Evolutionary conservation across 1,139 yeast genomes (phyloP), one percentile per base, ranked within the genome.

Genomic region (Pichia kudriavzevii): DNA sequence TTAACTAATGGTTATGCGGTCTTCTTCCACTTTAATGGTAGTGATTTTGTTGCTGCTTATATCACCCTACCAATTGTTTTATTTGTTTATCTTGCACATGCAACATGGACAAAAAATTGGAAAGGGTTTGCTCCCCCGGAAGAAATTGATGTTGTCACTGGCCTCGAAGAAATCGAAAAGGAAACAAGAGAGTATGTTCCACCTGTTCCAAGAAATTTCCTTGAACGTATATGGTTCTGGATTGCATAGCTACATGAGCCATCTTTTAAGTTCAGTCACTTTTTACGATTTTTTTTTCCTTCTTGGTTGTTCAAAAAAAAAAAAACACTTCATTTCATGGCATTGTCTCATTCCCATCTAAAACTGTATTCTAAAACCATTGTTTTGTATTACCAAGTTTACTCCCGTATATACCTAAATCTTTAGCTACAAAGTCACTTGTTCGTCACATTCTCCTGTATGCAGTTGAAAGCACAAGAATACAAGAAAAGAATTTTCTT

Each of bases 41-140:
- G 63, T 5, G 74, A 72, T 52, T 76, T 76, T 48, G 58, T 76
- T 36, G 79, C 81, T 16, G 74, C 80, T 7, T 76, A 76, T 55
- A 63, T 76, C 43, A 74, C 80, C 1, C 52, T 76, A 36, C 82
- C 81, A 19, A 63, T 75, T 26, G 66, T 75, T 32, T 19, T 69
- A 0, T 60, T 56, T 10, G 58, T 75, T 28, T 75, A 70, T 49
- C 38, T 62, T 17, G 75, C 44, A 2, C 55, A 52, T 36, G 42
- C 46, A n/a, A 53, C 62, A 22, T 58, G 52, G 42, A 49, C 58
- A 7, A 66, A 63, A 17, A 59, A 48, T 34, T 49, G 33, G 32
- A 41, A 32, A 21, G n/a, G 45, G 57, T 50, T 64, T 28, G 59
- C 52, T 7, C 71, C 71, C 13, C 52, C 61, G 14, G 64, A 62